Base-by-base conservation (phyloP, 108 stramenopile species). In the Stephanodiscus triporus region DNA sequence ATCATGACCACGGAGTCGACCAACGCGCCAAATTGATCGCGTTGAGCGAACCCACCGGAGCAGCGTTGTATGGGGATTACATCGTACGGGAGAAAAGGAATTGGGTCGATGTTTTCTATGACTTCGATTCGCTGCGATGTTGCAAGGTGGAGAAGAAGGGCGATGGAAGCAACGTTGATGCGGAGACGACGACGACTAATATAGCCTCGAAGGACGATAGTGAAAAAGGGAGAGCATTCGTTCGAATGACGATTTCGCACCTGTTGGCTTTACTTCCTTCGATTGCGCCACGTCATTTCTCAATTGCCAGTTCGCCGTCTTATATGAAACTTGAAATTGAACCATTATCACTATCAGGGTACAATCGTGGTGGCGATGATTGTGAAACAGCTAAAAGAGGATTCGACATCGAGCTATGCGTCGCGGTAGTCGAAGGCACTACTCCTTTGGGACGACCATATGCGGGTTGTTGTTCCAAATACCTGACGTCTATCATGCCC, bases 51-150 rank as follows among this genome's bases (percentile, higher is more conserved):
- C 85, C 87, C 22, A 69, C 85, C 7, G 89, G 75, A 40, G 72
- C 91, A 14, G 88, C 94, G 9, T 63, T 95, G 6, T 95, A 87
- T 67, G 87, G 82, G 23, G 94, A 95, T 70, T 95, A 92, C 51
- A 78, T 92, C 37, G 66, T 92, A 51, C 81, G 94, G 24, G 91
- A 95, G 63, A 95, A 92, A 79, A 71, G 94, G 56, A 89, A 82
- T 54, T 92, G 90, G 89, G 81, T 81, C 0, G 94, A 95, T 77
- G 80, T 95, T 2, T 78, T 95, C 48, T 87, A 83, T 64, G 94
- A 95, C 74, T 95, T 95, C 83, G 91, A 92, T 59, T 87, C 90
- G 4, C 49, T 95, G n/a, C 69, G 79, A 62, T 50, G 30, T 45
- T 74, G 6, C 5, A 23, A 14, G 30, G 11, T 61, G 70, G 68